Evolutionary conservation across 2,329 filamentous ascomycete genomes (phyloP).

Genomic region (Chaetomium globosum): DNA sequence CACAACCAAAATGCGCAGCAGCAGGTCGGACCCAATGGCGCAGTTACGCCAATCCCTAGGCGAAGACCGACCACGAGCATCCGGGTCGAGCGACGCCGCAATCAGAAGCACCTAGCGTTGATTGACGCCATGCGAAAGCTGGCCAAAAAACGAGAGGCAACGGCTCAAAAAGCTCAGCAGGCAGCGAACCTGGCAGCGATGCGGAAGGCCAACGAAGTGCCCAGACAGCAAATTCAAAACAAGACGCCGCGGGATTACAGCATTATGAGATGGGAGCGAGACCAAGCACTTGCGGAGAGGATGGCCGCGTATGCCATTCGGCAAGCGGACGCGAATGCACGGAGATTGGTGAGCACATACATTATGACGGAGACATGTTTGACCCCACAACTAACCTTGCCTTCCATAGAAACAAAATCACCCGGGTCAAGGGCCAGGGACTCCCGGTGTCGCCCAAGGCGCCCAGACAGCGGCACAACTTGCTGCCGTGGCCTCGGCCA

Average conservation of each 20-base stretch:
- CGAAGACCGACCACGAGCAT: constrained; percentile 77
- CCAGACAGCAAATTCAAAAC: constrained; percentile 50
- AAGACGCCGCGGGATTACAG: constrained; percentile 92
- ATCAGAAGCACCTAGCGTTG: constrained; percentile 82
- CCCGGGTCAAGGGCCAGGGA: constrained; percentile 50
- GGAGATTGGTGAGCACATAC: constrained; percentile 38
- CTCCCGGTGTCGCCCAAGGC: constrained; percentile 44
- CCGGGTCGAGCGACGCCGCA: constrained; percentile 82
- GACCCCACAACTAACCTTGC: constrained; percentile 8
- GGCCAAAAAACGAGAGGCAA: constrained; percentile 88
- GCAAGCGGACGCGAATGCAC: constrained; percentile 43
- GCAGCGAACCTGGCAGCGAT: constrained; percentile 73
- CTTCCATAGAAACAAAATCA: constrained; percentile 42
- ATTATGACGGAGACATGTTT: not conserved
- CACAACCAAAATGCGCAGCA: constrained; percentile 55
- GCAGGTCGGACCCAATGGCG: constrained; percentile 43
- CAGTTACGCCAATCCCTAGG: constrained; percentile 56
- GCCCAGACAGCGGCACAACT: constrained; percentile 43
- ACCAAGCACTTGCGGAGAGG: constrained; percentile 66
- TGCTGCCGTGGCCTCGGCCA: constrained; percentile 38
- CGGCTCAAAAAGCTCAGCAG: constrained; percentile 84
- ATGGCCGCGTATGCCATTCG: constrained; percentile 50
- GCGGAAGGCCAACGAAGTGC: constrained; percentile 74
- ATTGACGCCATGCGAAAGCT: constrained; percentile 95
- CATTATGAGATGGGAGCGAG: constrained; percentile 81